Percentiles rank a stretch among this genome's conserved stretches.
Conservation (phyloP, 306 rosid genomes). For the Glycyrrhiza uralensis region DNA sequence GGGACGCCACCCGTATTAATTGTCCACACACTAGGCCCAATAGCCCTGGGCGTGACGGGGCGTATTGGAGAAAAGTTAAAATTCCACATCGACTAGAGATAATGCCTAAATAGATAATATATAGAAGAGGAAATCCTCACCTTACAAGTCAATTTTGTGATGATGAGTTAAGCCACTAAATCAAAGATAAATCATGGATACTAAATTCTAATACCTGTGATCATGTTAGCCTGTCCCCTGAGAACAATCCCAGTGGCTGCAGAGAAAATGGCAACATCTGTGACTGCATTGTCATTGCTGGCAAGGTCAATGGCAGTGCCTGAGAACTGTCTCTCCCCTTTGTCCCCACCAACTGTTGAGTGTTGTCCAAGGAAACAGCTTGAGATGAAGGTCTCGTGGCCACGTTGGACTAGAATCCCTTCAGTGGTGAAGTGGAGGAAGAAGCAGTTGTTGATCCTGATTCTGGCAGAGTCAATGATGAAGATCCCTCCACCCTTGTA, state of each 20-base stretch:
- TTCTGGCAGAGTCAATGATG: constrained; percentile 46
- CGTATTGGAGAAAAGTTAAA: too few species aligned
- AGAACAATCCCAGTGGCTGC: constrained; percentile 44
- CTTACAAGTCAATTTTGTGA: too few species aligned
- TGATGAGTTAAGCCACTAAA: too few species aligned
- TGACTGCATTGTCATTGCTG: constrained; percentile 47
- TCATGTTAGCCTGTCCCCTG: constrained; percentile 58
- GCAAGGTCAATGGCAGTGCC: constrained; percentile 47
- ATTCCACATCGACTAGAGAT: too few species aligned
- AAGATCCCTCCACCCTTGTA: constrained; percentile 53
- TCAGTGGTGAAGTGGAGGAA: constrained; percentile 58
- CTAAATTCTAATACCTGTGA: too few species aligned
- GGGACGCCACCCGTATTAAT: too few species aligned
- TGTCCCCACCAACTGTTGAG: constrained; percentile 52
- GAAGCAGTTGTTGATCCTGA: constrained; percentile 55
- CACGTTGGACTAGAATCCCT: constrained; percentile 45
- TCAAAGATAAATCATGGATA: too few species aligned
- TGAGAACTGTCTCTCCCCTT: constrained; percentile 36
- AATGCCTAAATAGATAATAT: too few species aligned
- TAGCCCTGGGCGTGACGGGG: too few species aligned
- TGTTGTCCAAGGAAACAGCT: constrained; percentile 52
- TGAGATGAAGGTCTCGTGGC: constrained; percentile 54
- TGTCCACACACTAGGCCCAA: too few species aligned
- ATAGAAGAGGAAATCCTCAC: too few species aligned
- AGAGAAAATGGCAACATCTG: constrained; percentile 38